Percentiles rank a stretch among this genome's conserved stretches.
Evolutionary conservation across 345 rosid genomes (phyloP).

Genomic region (Citropsis articulata): DNA sequence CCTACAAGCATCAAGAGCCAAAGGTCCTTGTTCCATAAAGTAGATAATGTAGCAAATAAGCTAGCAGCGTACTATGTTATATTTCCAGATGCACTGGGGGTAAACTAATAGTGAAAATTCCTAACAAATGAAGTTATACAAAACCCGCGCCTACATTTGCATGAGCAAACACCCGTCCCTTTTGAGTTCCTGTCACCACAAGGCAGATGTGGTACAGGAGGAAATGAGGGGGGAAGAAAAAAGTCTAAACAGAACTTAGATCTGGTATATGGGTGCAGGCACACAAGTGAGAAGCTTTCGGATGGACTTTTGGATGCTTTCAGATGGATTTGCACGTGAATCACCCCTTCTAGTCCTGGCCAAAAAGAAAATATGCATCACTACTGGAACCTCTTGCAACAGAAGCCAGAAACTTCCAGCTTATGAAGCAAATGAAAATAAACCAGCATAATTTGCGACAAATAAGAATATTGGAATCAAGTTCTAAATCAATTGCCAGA

Average conservation of each 20-base stretch:
- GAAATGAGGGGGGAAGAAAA: not conserved
- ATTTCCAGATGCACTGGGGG: not conserved
- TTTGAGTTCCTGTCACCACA: not conserved
- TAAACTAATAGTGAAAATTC: not conserved
- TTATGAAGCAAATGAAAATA: not conserved
- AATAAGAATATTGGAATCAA: not conserved
- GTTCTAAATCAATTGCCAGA: not conserved
- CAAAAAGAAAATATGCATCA: conserved; percentile 3
- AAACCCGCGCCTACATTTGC: conserved; percentile 3
- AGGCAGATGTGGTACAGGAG: not conserved
- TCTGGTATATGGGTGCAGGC: not conserved
- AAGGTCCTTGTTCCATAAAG: not conserved
- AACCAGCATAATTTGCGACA: not conserved
- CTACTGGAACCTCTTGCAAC: not conserved
- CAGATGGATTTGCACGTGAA: not conserved
- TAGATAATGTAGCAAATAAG: not conserved
- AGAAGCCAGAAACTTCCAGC: not conserved
- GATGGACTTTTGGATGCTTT: not conserved
- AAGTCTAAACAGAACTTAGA: not conserved
- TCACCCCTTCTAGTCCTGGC: conserved; percentile 18
- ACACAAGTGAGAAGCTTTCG: not conserved
- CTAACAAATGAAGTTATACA: not conserved
- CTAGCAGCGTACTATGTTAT: not conserved
- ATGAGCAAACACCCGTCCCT: not conserved
- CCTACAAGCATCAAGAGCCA: not conserved